phyloP scores from a whole-genome alignment of 2,329 filamentous ascomycete genomes.

The Talaromyces sp. region DNA sequence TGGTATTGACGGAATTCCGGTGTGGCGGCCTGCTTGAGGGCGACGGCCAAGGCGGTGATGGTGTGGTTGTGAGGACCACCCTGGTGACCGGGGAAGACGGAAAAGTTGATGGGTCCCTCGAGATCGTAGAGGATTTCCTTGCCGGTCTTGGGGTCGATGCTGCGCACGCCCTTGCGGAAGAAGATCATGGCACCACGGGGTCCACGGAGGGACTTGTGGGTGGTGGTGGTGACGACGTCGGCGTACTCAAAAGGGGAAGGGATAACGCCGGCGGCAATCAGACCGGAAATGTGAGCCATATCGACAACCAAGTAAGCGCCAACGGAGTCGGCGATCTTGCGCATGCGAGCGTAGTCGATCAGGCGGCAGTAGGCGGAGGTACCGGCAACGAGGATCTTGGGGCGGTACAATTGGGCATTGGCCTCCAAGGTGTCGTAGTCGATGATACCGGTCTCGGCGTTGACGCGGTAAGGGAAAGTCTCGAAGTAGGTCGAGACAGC shows the following conservation, averaged over 20 bases:
- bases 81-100: conserved; percentile 97
- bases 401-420: conserved; percentile 82
- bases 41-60: conserved; percentile 91
- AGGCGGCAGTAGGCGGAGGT: conserved; percentile 94
- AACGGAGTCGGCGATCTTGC: conserved; percentile 83
- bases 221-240: conserved; percentile 96
- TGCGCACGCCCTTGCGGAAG: conserved; percentile 88
- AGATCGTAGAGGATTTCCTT: conserved; percentile 85
- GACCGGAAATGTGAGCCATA: conserved; percentile 95
- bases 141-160: conserved; percentile 79
- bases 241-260: conserved; percentile 85
- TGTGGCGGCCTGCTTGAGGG: conserved; percentile 86
- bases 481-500: conserved; percentile 99
- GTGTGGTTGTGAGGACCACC: conserved; percentile 99
- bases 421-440: conserved; percentile 92
- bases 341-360: conserved; percentile 93
- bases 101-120: conserved; percentile 89
- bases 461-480: conserved; percentile 88
- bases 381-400: conserved; percentile 92
- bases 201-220: conserved; percentile 94
- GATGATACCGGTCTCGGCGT: conserved; percentile 87
- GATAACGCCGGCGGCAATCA: conserved; percentile 88
- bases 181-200: conserved; percentile 98
- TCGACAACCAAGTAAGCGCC: conserved; percentile 92
- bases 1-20: conserved; percentile 93